Evolutionary conservation across 164 flowering plant species (phyloP), one percentile per base, ranked within the genome.

Genomic region (Chloranthus sessilifolius): DNA sequence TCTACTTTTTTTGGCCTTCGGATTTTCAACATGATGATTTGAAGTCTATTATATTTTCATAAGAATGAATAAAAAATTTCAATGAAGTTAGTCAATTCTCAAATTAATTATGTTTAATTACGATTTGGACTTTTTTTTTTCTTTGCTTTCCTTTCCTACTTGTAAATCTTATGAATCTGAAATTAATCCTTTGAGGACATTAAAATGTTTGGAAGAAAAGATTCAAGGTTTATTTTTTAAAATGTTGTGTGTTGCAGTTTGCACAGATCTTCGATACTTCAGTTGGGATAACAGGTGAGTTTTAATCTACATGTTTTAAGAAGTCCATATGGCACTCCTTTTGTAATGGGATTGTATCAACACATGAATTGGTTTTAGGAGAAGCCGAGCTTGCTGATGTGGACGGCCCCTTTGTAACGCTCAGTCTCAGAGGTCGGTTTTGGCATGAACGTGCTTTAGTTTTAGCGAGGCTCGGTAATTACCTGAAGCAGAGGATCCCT

Each of bases 321-420:
- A 23, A n/a, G n/a, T n/a, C n/a, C n/a, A n/a, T n/a, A n/a, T n/a
- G n/a, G n/a, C n/a, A n/a, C n/a, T n/a, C n/a, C n/a, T n/a, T n/a
- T n/a, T n/a, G n/a, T n/a, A n/a, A n/a, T n/a, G n/a, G n/a, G n/a
- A n/a, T n/a, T n/a, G n/a, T n/a, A n/a, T n/a, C n/a, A n/a, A n/a
- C n/a, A n/a, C n/a, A n/a, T n/a, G n/a, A n/a, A n/a, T n/a, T n/a
- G 47, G n/a, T 41, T 46, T 46, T 19, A 85, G 96, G 97, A 41
- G 65, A 59, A 58, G 96, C 71, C 16, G 89, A 88, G 50, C 80
- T 91, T 5, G 83, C 76, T 44, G 98, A 91, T 59, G 29, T 91
- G 56, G 98, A 91, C 61, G 98, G 98, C 12, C 98, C 98, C 4
- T 83, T 73, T 59, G 92, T 91, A 52, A 91, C 75, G 75, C 75